Percentiles rank a stretch among this genome's conserved stretches.
These are phyloP conservation scores for Cladosporium sp. DNA, from an alignment of 2,329 filamentous ascomycete species.

Conservation along the genomic window DNA sequence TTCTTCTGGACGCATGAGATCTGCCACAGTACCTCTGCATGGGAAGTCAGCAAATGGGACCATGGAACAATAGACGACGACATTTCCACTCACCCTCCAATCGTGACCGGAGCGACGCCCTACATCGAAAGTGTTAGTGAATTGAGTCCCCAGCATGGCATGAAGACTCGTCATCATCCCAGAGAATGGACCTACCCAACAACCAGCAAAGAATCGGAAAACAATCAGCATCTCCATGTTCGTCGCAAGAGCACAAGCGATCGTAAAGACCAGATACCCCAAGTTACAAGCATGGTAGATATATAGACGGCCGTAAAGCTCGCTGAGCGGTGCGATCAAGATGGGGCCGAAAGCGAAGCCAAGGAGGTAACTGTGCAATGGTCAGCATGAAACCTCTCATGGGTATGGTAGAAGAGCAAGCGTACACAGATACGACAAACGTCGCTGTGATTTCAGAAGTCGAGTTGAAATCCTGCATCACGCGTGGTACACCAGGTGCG, in stretches of 20 bases:
- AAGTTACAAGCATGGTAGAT: slow-evolving; percentile 21
- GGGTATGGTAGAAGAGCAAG: slow-evolving; percentile 28
- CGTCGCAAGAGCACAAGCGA: slow-evolving; percentile 43
- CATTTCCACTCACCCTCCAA: slow-evolving; percentile 37
- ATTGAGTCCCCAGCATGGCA: slow-evolving; percentile 28
- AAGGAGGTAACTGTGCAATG: slow-evolving; percentile 44
- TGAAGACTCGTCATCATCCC: background rate
- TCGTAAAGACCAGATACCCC: slow-evolving; percentile 36
- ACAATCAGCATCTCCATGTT: slow-evolving; percentile 45
- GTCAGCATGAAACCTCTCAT: background rate
- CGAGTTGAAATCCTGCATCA: slow-evolving; percentile 48
- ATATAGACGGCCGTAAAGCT: slow-evolving; percentile 16
- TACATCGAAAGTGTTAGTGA: background rate
- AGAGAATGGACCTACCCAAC: slow-evolving; percentile 41
- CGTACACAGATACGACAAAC: slow-evolving; percentile 50
- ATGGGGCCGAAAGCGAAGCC: slow-evolving; percentile 52
- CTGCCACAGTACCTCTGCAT: slow-evolving; percentile 35
- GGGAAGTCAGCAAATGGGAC: background rate
- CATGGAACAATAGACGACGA: background rate
- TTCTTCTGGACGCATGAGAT: slow-evolving; percentile 31
- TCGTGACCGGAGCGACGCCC: slow-evolving; percentile 49
- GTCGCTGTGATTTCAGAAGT: slow-evolving; percentile 50
- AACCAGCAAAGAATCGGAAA: slow-evolving; percentile 46
- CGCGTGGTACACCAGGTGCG: slow-evolving; percentile 45
- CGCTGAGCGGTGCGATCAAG: slow-evolving; percentile 56